phyloP scores from a whole-genome alignment of 2,329 filamentous ascomycete genomes.

The Pseudogymnoascus sp. region DNA sequence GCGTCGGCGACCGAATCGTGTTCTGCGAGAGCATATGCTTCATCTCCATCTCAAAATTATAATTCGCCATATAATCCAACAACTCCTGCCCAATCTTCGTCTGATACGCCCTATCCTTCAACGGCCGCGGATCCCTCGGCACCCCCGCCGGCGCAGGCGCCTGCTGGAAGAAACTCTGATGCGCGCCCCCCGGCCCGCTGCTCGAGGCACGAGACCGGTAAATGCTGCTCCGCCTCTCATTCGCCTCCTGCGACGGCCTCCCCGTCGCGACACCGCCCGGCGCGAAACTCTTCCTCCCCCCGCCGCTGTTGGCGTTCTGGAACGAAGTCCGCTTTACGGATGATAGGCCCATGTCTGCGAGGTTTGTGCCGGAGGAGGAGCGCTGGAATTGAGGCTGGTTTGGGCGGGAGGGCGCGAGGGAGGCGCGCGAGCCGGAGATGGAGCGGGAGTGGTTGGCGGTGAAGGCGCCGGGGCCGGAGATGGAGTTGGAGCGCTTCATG shows the following conservation, averaged over 20 bases:
- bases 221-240: conserved; percentile 72
- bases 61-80: conserved; percentile 80
- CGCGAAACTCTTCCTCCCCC: conserved; percentile 52
- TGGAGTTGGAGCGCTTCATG: conserved; percentile 85
- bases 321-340: conserved; percentile 78
- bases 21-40: conserved; percentile 89
- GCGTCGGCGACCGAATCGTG: conserved; percentile 84
- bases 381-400: conserved; percentile 82
- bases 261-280: conserved; percentile 28
- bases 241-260: conserved; percentile 32
- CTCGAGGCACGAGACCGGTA: conserved; percentile 63
- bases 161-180: conserved; percentile 93
- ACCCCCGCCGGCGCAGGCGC: conserved; percentile 73
- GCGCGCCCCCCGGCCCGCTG: conserved; percentile 53
- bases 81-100: conserved; percentile 79
- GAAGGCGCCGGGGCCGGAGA: conserved; percentile 55
- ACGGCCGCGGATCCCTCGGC: conserved; percentile 74
- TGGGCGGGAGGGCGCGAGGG: conserved; percentile 73
- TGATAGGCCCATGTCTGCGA: conserved; percentile 70
- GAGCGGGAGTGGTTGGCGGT: conserved; percentile 69
- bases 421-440: conserved; percentile 73
- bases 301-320: conserved; percentile 48
- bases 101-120: conserved; percentile 74
- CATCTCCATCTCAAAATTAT: conserved; percentile 98
- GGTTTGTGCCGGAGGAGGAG: conserved; percentile 71